Evolutionary conservation across 2,329 filamentous ascomycete genomes (phyloP).

Genomic region (Penicillium paneum): DNA sequence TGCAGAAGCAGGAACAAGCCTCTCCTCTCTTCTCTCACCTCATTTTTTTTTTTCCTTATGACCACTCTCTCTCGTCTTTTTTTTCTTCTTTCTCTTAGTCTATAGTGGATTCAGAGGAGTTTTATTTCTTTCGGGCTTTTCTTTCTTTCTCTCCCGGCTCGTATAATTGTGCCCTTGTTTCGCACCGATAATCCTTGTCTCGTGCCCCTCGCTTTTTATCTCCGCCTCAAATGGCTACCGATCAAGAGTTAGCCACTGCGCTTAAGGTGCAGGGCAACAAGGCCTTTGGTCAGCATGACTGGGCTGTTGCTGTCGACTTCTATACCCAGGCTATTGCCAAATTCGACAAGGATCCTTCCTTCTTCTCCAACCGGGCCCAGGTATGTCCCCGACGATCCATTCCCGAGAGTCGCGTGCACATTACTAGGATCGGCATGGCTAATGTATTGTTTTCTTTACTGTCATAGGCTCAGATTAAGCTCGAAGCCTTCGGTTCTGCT

Average conservation of each 20-base stretch:
- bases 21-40: not conserved
- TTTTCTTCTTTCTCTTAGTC: slow-evolving; percentile 4
- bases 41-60: not conserved
- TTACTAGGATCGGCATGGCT: not conserved
- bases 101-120: not conserved
- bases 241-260: slow-evolving; percentile 67
- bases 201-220: slow-evolving; percentile 24
- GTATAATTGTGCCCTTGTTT: slow-evolving; percentile 1
- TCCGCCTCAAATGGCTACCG: slow-evolving; percentile 39
- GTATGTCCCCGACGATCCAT: slow-evolving; percentile 51
- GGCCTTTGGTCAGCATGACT: slow-evolving; percentile 85
- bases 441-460: not conserved
- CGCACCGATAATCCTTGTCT: slow-evolving; percentile 24
- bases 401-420: slow-evolving; percentile 2
- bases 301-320: slow-evolving; percentile 72
- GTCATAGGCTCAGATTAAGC: slow-evolving; percentile 81
- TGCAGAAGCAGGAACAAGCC: slow-evolving; percentile 20
- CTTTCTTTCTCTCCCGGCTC: slow-evolving; percentile 8
- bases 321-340: slow-evolving; percentile 86
- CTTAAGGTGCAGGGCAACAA: slow-evolving; percentile 94
- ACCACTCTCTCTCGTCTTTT: slow-evolving; percentile 2
- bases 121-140: not conserved
- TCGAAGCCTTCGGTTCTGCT: slow-evolving; percentile 91
- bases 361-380: slow-evolving; percentile 92
- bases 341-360: slow-evolving; percentile 79